A percentile compares a stretch with the other conserved stretches of the same genome.
phyloP scores from a whole-genome alignment of 116 monocot species.

The Iris pallida region DNA sequence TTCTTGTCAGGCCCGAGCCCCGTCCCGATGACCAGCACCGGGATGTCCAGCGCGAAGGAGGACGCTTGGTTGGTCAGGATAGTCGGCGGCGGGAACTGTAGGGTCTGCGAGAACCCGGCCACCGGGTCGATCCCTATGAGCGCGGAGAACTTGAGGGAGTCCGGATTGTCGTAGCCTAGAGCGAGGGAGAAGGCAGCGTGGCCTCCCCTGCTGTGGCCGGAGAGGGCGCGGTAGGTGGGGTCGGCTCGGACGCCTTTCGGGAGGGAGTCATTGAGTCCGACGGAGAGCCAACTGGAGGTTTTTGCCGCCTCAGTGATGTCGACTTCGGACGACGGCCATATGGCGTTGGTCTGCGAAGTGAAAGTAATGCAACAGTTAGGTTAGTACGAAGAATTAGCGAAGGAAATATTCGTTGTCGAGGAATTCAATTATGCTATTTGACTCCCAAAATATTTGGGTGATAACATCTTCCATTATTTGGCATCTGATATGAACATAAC shows the following conservation, averaged over 20 bases:
- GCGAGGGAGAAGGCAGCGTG: constrained; percentile 72
- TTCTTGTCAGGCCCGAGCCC: constrained; percentile 44
- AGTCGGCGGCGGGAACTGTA: constrained; percentile 55
- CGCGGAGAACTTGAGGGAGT: constrained; percentile 43
- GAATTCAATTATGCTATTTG: too few species aligned
- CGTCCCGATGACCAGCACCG: constrained; percentile 63
- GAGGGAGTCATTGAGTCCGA: constrained; percentile 19
- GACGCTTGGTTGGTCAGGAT: constrained; percentile 50
- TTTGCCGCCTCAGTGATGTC: constrained; percentile 51
- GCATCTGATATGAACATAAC: too few species aligned
- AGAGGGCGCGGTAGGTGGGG: constrained; percentile 28
- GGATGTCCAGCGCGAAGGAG: constrained; percentile 37
- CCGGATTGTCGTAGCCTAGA: constrained; percentile 22
- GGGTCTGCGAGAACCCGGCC: constrained; percentile 51
- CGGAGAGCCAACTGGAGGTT: constrained; percentile 44
- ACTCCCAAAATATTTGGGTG: too few species aligned
- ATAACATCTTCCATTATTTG: too few species aligned
- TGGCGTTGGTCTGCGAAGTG: not conserved
- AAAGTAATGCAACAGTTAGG: too few species aligned
- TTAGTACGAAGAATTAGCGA: too few species aligned
- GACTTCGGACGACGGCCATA: not conserved
- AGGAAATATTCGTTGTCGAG: too few species aligned
- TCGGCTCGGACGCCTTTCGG: constrained; percentile 29
- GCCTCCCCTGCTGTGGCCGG: constrained; percentile 81
- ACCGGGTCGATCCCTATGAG: constrained; percentile 78